phyloP scores from a whole-genome alignment of 352 stramenopile genomes.

The Phytophthora rubi region DNA sequence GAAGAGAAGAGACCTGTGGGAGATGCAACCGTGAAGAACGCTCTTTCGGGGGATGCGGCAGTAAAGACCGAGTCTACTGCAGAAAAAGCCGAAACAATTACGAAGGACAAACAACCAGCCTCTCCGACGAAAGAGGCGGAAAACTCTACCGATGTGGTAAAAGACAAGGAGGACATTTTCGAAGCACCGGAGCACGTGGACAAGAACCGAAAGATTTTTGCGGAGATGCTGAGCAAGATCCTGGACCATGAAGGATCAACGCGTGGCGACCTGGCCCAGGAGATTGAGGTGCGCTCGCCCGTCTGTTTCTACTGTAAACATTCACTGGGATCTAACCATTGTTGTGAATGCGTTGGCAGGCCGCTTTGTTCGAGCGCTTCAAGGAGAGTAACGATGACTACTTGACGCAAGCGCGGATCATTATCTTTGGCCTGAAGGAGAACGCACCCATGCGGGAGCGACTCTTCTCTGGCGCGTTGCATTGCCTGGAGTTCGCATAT shows the following conservation, averaged over 20 bases:
- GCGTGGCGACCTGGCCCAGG: slow-evolving; percentile 54
- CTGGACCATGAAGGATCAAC: slow-evolving; percentile 50
- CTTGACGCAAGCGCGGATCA: slow-evolving; percentile 70
- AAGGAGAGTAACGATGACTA: slow-evolving; percentile 84
- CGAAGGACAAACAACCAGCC: slow-evolving; percentile 12
- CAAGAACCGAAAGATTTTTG: slow-evolving; percentile 62
- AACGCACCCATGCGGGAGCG: slow-evolving; percentile 69
- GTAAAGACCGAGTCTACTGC: slow-evolving; percentile 13
- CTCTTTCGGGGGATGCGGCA: neutral
- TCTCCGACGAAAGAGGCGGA: slow-evolving; percentile 14
- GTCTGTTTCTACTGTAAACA: no score
- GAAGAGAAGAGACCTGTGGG: slow-evolving; percentile 11
- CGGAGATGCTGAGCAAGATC: slow-evolving; percentile 74
- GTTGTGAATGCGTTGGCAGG: slow-evolving; percentile 32
- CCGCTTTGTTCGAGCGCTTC: slow-evolving; percentile 79
- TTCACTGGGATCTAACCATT: neutral
- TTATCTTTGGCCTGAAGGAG: slow-evolving; percentile 82
- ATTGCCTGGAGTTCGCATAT: slow-evolving; percentile 80
- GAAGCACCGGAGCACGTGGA: slow-evolving; percentile 55
- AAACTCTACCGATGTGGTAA: slow-evolving; percentile 9
- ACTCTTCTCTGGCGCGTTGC: slow-evolving; percentile 66
- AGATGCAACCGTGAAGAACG: slow-evolving; percentile 7
- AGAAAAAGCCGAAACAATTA: slow-evolving; percentile 3
- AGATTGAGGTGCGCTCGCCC: slow-evolving; percentile 64
- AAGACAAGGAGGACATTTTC: slow-evolving; percentile 33